These are phyloP conservation scores for Microstegium vimineum DNA, from an alignment of 176 grass and related monocot genomes.

Conservation along the genomic window DNA sequence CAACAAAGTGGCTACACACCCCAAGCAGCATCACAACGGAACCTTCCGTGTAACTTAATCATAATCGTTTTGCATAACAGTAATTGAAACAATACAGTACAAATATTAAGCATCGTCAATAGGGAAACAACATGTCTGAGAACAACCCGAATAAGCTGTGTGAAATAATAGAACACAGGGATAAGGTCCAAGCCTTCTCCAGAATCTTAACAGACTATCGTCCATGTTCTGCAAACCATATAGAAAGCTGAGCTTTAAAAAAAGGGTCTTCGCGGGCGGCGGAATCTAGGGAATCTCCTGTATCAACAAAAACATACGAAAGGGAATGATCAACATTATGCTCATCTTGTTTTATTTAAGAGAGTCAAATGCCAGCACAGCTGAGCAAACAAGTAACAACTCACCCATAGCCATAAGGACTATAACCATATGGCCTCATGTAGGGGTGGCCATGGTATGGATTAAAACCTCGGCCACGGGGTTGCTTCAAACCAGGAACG, in stretches of 20 bases:
- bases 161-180: background rate
- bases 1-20: background rate
- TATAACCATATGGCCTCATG: conserved; percentile 60
- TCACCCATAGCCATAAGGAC: conserved; percentile 72
- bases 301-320: background rate
- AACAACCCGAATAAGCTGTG: background rate
- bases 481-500: conserved; percentile 73
- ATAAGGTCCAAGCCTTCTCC: conserved; percentile 2
- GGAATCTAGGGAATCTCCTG: conserved; percentile 65
- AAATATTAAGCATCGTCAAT: background rate
- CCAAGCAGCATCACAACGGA: background rate
- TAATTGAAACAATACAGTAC: conserved; percentile 11
- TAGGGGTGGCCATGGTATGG: conserved; percentile 56
- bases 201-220: background rate
- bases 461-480: conserved; percentile 52
- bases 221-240: background rate
- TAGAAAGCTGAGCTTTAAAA: conserved; percentile 23
- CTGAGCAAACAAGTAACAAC: background rate
- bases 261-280: conserved; percentile 50
- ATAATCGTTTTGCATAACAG: background rate
- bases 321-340: background rate
- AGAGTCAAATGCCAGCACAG: background rate
- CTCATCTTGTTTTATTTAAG: background rate
- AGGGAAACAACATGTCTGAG: background rate
- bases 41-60: background rate